A percentile compares a stretch with the other conserved stretches of the same genome.
phyloP scores from a whole-genome alignment of 176 grass and related monocot genomes.

The Oryza glumipatula region DNA sequence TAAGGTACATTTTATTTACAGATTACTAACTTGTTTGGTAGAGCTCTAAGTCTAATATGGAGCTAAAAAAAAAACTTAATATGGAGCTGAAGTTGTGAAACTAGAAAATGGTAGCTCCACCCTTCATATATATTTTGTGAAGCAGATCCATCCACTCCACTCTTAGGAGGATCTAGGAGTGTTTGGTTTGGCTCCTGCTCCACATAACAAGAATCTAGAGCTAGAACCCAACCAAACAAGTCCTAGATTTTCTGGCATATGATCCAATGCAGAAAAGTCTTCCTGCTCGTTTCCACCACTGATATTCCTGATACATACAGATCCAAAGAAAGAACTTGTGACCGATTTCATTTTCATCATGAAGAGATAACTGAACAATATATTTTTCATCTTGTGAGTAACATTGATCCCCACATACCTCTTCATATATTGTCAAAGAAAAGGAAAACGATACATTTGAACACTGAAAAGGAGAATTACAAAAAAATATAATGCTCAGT shows the following conservation, averaged over 20 bases:
- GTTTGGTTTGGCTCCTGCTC: too few relatives aligned
- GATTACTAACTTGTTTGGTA: too few relatives aligned
- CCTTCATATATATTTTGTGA: too few relatives aligned
- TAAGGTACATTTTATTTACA: neutral
- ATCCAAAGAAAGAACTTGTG: neutral
- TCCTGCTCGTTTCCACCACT: neutral
- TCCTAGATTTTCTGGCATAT: neutral
- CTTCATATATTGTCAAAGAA: constrained; percentile 27
- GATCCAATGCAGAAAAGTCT: neutral
- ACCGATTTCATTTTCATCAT: constrained; percentile 19
- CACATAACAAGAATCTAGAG: too few relatives aligned
- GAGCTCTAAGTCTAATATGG: too few relatives aligned
- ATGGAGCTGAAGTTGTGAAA: too few relatives aligned
- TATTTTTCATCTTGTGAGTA: constrained; percentile 44
- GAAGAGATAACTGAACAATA: neutral
- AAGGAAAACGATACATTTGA: constrained; percentile 35
- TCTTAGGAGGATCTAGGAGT: too few relatives aligned
- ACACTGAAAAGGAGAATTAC: constrained; percentile 32
- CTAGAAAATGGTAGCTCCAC: too few relatives aligned
- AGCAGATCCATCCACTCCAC: too few relatives aligned
- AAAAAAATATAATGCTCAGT: constrained; percentile 36
- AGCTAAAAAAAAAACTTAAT: too few relatives aligned
- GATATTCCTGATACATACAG: neutral
- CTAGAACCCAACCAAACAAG: too few relatives aligned
- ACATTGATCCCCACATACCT: constrained; percentile 19